These are phyloP conservation scores for Emergomyces pasteurianus DNA, from an alignment of 2,329 filamentous ascomycete species.

Conservation along the genomic window DNA sequence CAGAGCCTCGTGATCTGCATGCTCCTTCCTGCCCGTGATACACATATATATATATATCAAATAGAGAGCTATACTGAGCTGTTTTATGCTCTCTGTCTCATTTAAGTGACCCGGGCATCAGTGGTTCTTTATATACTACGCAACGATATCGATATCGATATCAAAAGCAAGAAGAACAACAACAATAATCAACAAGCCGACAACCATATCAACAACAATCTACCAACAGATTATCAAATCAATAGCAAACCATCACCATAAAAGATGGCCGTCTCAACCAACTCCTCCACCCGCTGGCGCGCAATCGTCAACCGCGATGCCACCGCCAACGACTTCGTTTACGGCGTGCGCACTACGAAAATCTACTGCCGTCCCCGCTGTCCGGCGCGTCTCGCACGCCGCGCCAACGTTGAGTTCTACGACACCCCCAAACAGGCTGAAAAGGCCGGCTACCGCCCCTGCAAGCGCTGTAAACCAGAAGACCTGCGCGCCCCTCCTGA, in stretches of 20 bases:
- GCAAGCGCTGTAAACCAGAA: slow-evolving; percentile 45
- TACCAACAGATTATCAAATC: neutral
- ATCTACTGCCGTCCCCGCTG: slow-evolving; percentile 48
- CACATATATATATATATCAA: neutral
- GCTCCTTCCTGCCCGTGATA: neutral
- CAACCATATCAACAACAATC: neutral
- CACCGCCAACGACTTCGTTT: slow-evolving; percentile 39
- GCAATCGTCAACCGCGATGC: slow-evolving; percentile 36
- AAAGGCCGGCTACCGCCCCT: slow-evolving; percentile 40
- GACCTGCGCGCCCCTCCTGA: slow-evolving; percentile 17
- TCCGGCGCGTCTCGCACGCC: slow-evolving; percentile 44
- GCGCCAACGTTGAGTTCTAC: slow-evolving; percentile 46
- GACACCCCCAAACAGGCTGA: slow-evolving; percentile 37
- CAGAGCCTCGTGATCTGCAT: neutral
- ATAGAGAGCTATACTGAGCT: neutral
- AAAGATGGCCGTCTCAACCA: slow-evolving; percentile 9
- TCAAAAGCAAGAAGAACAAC: neutral
- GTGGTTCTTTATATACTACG: neutral
- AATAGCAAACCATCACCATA: neutral
- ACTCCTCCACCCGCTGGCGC: slow-evolving; percentile 32
- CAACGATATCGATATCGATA: neutral
- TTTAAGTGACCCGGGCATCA: neutral
- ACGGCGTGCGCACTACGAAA: slow-evolving; percentile 44
- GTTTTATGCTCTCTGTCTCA: neutral
- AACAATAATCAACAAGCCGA: neutral